Conservation (phyloP, 495 filamentous ascomycete species). For the Aspergillus campestris region DNA sequence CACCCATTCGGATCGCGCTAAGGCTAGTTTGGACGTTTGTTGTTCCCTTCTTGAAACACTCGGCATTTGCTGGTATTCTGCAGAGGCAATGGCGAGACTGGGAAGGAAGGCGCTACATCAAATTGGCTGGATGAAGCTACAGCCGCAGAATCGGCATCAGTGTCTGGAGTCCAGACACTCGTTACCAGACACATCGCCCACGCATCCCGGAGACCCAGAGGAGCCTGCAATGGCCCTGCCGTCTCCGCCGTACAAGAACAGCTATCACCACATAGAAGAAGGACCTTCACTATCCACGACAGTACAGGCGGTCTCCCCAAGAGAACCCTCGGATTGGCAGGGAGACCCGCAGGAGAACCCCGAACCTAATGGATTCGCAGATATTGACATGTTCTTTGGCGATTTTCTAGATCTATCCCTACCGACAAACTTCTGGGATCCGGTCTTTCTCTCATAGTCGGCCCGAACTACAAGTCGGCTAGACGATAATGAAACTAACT, state of each 20-base stretch:
- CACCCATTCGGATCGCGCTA: conserved; percentile 54
- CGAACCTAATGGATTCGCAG: conserved; percentile 17
- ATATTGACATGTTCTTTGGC: conserved; percentile 35
- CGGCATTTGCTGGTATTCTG: conserved; percentile 52
- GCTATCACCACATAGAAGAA: background rate
- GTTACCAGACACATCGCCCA: background rate
- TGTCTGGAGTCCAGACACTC: background rate
- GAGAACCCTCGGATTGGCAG: background rate
- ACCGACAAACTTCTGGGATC: conserved; percentile 37
- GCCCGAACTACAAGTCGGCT: conserved; percentile 1
- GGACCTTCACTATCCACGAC: too few species aligned
- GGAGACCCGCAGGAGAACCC: conserved; percentile 6
- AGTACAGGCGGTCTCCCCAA: too few species aligned
- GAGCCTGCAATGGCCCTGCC: background rate
- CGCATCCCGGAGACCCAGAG: background rate
- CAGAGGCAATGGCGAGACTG: conserved; percentile 52
- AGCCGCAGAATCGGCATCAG: background rate
- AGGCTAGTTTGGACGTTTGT: conserved; percentile 50
- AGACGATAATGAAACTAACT: background rate
- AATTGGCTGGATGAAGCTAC: conserved; percentile 12
- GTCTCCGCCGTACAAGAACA: background rate
- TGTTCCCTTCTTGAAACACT: conserved; percentile 48
- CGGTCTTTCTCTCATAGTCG: conserved; percentile 19
- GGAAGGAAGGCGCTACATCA: conserved; percentile 35
- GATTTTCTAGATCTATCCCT: conserved; percentile 34